These are phyloP conservation scores for Crithidia brevicula DNA, from an alignment of 208 protist species.

Conservation along the genomic window DNA sequence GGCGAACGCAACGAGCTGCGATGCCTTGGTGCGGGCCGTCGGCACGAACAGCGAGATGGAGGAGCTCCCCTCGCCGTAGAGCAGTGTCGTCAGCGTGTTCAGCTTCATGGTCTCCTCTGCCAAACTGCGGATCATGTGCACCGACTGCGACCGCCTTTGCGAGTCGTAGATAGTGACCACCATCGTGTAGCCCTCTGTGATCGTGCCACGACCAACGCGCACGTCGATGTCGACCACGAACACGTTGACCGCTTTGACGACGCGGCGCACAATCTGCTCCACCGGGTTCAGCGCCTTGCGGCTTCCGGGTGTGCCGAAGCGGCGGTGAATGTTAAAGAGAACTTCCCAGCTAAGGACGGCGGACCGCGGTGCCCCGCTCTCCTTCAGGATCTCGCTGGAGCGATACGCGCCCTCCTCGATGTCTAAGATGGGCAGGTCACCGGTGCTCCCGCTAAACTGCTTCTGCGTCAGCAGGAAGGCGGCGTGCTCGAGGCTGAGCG, in stretches of 20 bases:
- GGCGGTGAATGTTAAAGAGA: conserved; percentile 83
- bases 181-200: conserved; percentile 91
- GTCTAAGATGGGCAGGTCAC: conserved; percentile 67
- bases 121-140: conserved; percentile 90
- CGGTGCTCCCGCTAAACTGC: conserved; percentile 44
- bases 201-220: conserved; percentile 86
- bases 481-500: conserved; percentile 79
- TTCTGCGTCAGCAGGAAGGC: conserved; percentile 66
- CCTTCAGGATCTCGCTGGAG: conserved; percentile 25
- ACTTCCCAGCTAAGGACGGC: conserved; percentile 78
- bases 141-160: conserved; percentile 76
- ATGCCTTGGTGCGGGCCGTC: conserved; percentile 64
- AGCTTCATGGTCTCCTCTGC: conserved; percentile 84
- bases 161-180: conserved; percentile 91
- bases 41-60: conserved; percentile 91
- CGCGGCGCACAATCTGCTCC: conserved; percentile 87
- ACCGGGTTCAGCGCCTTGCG: conserved; percentile 85
- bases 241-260: conserved; percentile 90
- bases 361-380: conserved; percentile 44
- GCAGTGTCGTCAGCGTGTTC: conserved; percentile 80
- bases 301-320: conserved; percentile 87
- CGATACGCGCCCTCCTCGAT: conserved; percentile 44
- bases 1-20: conserved; percentile 88
- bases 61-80: conserved; percentile 90
- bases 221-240: conserved; percentile 92